Evolutionary conservation across 257 asterid genomes (phyloP), one percentile per base, ranked within the genome.

Genomic region (Leonotis leonurus): DNA sequence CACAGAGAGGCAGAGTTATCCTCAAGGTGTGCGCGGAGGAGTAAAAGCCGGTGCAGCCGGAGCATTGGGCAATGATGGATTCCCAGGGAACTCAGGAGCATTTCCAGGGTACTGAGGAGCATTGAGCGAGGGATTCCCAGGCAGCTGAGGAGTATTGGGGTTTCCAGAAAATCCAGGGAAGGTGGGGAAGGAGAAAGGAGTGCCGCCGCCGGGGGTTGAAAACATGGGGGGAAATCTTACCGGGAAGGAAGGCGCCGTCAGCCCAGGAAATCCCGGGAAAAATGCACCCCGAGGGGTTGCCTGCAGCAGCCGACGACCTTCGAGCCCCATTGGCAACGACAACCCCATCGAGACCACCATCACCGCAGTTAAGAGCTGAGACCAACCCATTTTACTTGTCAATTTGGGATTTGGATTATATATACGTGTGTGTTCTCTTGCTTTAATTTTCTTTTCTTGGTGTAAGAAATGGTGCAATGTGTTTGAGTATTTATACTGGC

Each of bases 221-320:
- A 33, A 33, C 39, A 33, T 0, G 73, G 68, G 9, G 0, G 33
- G 29, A 27, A 59, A 22, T n/a, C n/a, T n/a, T 8, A 37, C 8
- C 0, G 70, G 75, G 13, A 39, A 3, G 1, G 70, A 55, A 4
- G 77, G 66, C 3, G 8, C 3, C 3, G 43, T 37, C 13, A 57
- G 9, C 33, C 67, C 68, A 0, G 83, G 79, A 25, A 65, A 5
- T 48, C 73, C 78, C 78, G 3, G 76, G 48, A 64, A 25, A 18
- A 9, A 0, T 0, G 17, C 2, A 11, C 17, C 17, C 0, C 22
- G 17, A 8, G 76, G 59, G n/a, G n/a, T n/a, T 1, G 43, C 25
- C 16, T 67, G 70, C 17, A 75, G 69, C 21, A 59, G 68, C 9
- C 78, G 83, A 22, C 60, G 66, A 17, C 1, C 67, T 16, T 70